Conservation (phyloP, 1,284 basidiomycete genomes). For the Singerocomus inundabilis region DNA sequence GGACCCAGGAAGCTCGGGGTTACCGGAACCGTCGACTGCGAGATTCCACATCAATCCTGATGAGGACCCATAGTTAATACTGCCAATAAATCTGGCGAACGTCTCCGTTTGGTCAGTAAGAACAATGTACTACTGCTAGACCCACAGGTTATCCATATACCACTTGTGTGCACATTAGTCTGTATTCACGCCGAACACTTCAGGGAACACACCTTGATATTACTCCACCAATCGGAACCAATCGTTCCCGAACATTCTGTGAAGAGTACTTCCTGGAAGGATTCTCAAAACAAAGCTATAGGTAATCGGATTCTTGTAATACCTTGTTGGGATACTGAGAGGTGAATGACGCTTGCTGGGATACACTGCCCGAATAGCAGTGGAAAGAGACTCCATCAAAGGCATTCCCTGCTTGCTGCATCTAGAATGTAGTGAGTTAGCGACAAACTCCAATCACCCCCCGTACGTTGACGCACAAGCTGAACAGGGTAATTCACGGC, state of each 20-base stretch:
- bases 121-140: neutral
- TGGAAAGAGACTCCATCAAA: slow-evolving; percentile 53
- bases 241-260: slow-evolving; percentile 51
- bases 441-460: neutral
- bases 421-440: slow-evolving; percentile 31
- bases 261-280: slow-evolving; percentile 43
- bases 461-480: slow-evolving; percentile 37
- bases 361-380: slow-evolving; percentile 45
- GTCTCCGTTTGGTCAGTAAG: neutral
- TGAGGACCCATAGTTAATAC: slow-evolving; percentile 45
- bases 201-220: slow-evolving; percentile 57
- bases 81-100: slow-evolving; percentile 41
- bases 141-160: slow-evolving; percentile 73
- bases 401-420: slow-evolving; percentile 44
- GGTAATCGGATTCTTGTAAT: neutral
- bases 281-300: neutral
- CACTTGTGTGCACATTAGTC: slow-evolving; percentile 42
- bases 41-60: slow-evolving; percentile 73
- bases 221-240: slow-evolving; percentile 73
- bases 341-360: slow-evolving; percentile 41
- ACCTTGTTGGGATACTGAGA: slow-evolving; percentile 44
- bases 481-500: slow-evolving; percentile 48
- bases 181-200: neutral
- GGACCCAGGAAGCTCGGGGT: slow-evolving; percentile 63
- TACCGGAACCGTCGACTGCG: slow-evolving; percentile 58